phyloP scores from a whole-genome alignment of 2,329 filamentous ascomycete genomes.

The Dendryphion nanum region DNA sequence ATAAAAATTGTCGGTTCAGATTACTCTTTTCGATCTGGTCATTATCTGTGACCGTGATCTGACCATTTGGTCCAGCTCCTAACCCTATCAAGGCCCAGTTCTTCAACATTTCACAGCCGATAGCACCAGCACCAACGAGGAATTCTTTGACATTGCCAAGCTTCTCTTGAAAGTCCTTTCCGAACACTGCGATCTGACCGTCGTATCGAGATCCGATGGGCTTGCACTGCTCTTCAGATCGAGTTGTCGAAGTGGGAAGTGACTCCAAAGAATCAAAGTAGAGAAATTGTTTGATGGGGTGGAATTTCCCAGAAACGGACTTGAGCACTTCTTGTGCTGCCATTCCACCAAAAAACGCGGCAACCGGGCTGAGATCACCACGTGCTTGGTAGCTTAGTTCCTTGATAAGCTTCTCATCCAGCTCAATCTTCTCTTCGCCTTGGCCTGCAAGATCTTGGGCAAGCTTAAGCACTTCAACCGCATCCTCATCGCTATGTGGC shows the following conservation, averaged over 20 bases:
- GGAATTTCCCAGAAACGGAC: conserved; percentile 95
- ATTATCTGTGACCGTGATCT: conserved; percentile 94
- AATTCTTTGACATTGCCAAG: conserved; percentile 88
- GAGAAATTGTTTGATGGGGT: conserved; percentile 91
- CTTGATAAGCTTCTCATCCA: conserved; percentile 88
- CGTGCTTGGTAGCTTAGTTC: conserved; percentile 93
- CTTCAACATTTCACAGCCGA: conserved; percentile 98
- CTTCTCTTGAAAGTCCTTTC: conserved; percentile 90
- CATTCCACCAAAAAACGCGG: conserved; percentile 91
- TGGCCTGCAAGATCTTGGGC: conserved; percentile 69
- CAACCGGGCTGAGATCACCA: conserved; percentile 88
- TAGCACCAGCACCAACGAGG: conserved; percentile 92
- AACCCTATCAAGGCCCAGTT: conserved; percentile 99
- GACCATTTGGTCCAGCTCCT: conserved; percentile 81
- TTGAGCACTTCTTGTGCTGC: conserved; percentile 94
- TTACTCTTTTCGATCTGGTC: conserved; percentile 99
- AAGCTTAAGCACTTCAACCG: conserved; percentile 71
- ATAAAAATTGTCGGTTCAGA: conserved; percentile 94
- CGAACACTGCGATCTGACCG: conserved; percentile 95
- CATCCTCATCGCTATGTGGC: conserved; percentile 83
- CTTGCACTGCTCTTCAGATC: conserved; percentile 85
- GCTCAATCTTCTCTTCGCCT: conserved; percentile 70
- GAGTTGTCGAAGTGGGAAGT: conserved; percentile 69
- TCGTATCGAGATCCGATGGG: conserved; percentile 86
- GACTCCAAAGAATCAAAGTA: conserved; percentile 99